phyloP scores from a whole-genome alignment of 371 early-diverging fungal genomes.

The Gilbertella persicaria region DNA sequence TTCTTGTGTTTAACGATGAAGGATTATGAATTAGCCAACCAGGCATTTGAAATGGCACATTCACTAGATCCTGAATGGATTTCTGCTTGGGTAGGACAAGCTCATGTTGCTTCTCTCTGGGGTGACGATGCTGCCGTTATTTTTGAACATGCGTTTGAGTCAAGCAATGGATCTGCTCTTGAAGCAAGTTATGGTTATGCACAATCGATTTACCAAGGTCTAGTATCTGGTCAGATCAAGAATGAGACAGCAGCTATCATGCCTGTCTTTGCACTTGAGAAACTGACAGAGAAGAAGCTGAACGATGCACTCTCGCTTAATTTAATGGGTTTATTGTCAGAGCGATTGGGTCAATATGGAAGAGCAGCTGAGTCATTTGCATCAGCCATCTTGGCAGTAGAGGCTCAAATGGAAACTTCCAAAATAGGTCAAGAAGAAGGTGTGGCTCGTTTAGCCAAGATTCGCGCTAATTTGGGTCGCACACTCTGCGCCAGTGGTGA shows the following conservation, averaged over 20 bases:
- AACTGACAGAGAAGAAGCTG: conserved; percentile 68
- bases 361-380: conserved; percentile 70
- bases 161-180: conserved; percentile 59
- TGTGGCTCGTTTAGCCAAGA: conserved; percentile 32
- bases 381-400: conserved; percentile 56
- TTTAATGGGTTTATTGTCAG: conserved; percentile 75
- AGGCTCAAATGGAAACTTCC: conserved; percentile 31
- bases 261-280: conserved; percentile 71
- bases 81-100: conserved; percentile 87
- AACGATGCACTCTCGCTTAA: conserved; percentile 67
- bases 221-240: conserved; percentile 8
- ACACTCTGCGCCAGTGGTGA: conserved; percentile 56
- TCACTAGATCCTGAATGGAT: conserved; percentile 80
- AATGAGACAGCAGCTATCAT: conserved; percentile 38
- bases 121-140: conserved; percentile 60
- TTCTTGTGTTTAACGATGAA: conserved; percentile 73
- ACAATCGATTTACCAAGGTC: conserved; percentile 49
- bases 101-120: conserved; percentile 68
- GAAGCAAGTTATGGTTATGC: conserved; percentile 80
- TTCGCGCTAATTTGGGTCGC: conserved; percentile 65
- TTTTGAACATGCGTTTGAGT: conserved; percentile 78
- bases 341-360: conserved; percentile 68
- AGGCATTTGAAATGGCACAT: conserved; percentile 77
- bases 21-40: conserved; percentile 79
- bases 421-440: conserved; percentile 20